Evolutionary conservation across 2,329 filamentous ascomycete genomes (phyloP).

Genomic region (Colletotrichum lupini): DNA sequence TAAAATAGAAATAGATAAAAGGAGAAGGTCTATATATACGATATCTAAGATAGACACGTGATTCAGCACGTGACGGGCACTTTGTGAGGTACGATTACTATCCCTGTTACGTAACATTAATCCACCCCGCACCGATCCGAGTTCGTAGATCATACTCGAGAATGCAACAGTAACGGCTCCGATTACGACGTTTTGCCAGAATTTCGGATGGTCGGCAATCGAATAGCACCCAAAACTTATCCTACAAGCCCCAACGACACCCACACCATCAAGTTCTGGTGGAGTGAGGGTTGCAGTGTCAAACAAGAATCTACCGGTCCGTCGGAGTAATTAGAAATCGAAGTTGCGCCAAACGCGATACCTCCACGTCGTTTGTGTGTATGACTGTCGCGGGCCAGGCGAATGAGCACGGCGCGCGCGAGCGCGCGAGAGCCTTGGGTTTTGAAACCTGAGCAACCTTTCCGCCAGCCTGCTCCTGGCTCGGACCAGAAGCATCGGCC

Average conservation of each 20-base stretch:
- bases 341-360: not conserved
- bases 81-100: too few relatives aligned
- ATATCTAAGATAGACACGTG: too few relatives aligned
- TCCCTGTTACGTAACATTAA: too few relatives aligned
- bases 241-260: not conserved
- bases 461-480: conserved; percentile 9
- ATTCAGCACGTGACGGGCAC: too few relatives aligned
- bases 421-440: not conserved
- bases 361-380: not conserved
- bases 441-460: conserved; percentile 21
- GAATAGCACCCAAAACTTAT: not conserved
- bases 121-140: conserved; percentile 12
- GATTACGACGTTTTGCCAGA: not conserved
- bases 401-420: not conserved
- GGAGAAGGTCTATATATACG: too few relatives aligned
- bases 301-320: not conserved
- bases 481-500: conserved; percentile 22
- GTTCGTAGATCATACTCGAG: not conserved
- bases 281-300: not conserved
- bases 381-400: not conserved
- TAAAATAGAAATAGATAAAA: too few relatives aligned
- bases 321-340: not conserved
- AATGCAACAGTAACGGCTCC: not conserved
- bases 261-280: not conserved
- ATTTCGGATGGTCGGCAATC: not conserved